These are phyloP conservation scores for Colletotrichum neosansevieriae DNA, from an alignment of 2,329 filamentous ascomycete species.

Conservation along the genomic window DNA sequence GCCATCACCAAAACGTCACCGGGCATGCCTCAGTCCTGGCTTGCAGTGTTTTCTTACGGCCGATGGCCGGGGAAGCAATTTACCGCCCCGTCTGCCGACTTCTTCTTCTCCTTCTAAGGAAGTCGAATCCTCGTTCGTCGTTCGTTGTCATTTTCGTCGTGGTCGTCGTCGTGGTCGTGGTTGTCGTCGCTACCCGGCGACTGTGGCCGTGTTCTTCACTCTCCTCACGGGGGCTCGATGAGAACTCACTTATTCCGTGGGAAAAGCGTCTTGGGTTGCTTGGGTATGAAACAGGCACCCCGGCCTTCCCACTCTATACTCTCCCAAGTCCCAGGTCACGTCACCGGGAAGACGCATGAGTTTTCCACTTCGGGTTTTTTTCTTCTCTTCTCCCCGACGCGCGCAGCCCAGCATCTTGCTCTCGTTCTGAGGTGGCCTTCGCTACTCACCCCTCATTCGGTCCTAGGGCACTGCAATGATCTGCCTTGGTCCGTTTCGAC, in stretches of 20 bases:
- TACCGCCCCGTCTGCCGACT: constrained; percentile 1
- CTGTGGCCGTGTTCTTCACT: not conserved
- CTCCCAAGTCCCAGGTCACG: constrained; percentile 15
- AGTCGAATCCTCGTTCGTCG: too few species aligned
- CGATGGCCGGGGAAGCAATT: constrained; percentile 11
- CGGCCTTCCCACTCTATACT: not conserved
- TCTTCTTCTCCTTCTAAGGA: not conserved
- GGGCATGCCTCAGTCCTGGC: constrained; percentile 1
- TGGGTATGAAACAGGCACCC: constrained; percentile 23
- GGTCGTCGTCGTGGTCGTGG: not conserved
- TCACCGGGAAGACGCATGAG: constrained; percentile 25
- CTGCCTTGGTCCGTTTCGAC: constrained; percentile 9
- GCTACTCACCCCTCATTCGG: constrained; percentile 32
- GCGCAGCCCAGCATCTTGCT: constrained; percentile 6
- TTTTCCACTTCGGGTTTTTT: not conserved
- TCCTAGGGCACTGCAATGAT: constrained; percentile 28
- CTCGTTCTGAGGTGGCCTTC: not conserved
- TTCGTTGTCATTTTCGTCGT: too few species aligned
- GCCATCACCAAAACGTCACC: constrained; percentile 23
- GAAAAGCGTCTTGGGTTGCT: constrained; percentile 11
- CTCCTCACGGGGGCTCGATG: not conserved
- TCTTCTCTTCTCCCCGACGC: constrained; percentile 3
- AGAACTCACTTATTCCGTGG: constrained; percentile 2
- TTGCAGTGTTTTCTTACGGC: constrained; percentile 14
- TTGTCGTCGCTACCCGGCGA: not conserved